Conservation (phyloP, 345 rosid species). For the Brassica napus region Da-Ae NC_063444.1:49284001-49284500, state of each 20-base stretch:
- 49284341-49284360: constrained; percentile 78
- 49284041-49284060: constrained; percentile 54
- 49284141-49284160: constrained; percentile 61
- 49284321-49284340: constrained; percentile 61
- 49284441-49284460: constrained; percentile 48
- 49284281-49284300: constrained; percentile 33
- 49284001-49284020: constrained; percentile 56
- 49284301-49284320: constrained; percentile 53
- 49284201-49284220: constrained; percentile 78
- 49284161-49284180: constrained; percentile 64
- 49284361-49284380: constrained; percentile 58
- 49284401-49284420: constrained; percentile 70
- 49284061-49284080: constrained; percentile 67
- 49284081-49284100: constrained; percentile 44
- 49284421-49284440: constrained; percentile 59
- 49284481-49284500: constrained; percentile 63
- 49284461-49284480: constrained; percentile 34
- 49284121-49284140: constrained; percentile 76
- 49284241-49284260: constrained; percentile 55
- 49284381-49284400: constrained; percentile 77
- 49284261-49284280: constrained; percentile 39
- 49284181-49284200: constrained; percentile 82
- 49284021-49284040: constrained; percentile 68
- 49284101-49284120: constrained; percentile 69
- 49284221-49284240: constrained; percentile 52